Base-by-base conservation (phyloP, 208 protist genomes). In the Leishmania major region DNA sequence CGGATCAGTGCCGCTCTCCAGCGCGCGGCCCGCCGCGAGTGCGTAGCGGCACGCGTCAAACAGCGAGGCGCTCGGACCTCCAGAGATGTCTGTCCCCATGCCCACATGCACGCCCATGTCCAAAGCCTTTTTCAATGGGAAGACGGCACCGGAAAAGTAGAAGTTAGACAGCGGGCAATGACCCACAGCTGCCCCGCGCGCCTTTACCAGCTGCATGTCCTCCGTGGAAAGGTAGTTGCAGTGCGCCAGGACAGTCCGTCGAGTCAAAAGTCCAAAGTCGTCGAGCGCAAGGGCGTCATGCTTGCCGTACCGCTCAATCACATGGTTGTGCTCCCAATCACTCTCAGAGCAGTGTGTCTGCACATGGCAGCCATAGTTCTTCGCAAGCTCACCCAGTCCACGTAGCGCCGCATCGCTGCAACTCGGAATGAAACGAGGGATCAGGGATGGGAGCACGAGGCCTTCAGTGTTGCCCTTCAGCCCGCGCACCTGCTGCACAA, bases 101-200 rank as follows among this genome's bases (percentile, higher is more conserved):
- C 94, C 93, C 3, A 99, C 96, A 51, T 95, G 94, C 28, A 99
- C 40, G 35, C 90, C 91, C 45, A 81, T 87, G 31, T 96, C 79
- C 45, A 97, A 81, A 53, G 92, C 87, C 79, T 87, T 87, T 49
- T 82, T 75, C 11, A 98, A 72, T 10, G 90, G 89, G 59, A 96
- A 96, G 10, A 96, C 88, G 10, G 93, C 95, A 53, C 90, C 87
- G 28, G 86, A 82, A 84, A 98, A 96, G 88, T 94, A 95, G 60
- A 97, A 93, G 84, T 99, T 99, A 10, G 96, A 98, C 31, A 95
- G 84, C 28, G 98, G 95, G 87, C 98, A 99, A 87, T 98, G 95
- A 3, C 90, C 93, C 40, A 99, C 91, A 37, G 86, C 91, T 4
- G 94, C 75, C 17, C 89, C 89, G 74, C 88, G 92, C 47, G 79